phyloP scores from a whole-genome alignment of 2,329 filamentous ascomycete genomes.

The Alternaria ventricosa region DNA sequence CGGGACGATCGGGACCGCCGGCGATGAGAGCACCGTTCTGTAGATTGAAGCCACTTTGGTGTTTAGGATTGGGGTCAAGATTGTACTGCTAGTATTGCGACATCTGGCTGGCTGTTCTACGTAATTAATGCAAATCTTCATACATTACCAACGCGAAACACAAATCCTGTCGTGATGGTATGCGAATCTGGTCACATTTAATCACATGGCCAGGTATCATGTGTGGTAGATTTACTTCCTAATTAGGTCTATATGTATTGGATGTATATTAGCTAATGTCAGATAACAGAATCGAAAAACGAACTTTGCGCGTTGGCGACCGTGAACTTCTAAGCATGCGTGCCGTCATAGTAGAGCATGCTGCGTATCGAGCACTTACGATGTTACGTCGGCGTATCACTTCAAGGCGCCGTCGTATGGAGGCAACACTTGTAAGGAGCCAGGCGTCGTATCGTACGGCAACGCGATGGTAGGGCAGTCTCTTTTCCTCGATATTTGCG shows the following conservation, averaged over 20 bases:
- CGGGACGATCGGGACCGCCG: conserved; percentile 48
- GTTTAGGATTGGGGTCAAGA: neutral
- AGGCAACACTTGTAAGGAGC: neutral
- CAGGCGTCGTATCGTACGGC: neutral
- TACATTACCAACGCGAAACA: neutral
- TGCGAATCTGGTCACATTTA: neutral
- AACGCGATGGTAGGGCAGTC: neutral
- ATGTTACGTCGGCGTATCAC: neutral
- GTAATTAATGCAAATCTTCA: neutral
- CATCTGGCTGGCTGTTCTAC: neutral
- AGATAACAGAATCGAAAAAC: neutral
- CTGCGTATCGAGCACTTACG: neutral
- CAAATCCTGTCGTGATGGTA: too few species aligned
- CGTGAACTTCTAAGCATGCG: neutral
- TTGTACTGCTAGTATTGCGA: neutral
- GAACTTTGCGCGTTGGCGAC: neutral
- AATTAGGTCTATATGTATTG: too few species aligned
- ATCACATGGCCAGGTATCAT: neutral
- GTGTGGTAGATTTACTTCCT: neutral
- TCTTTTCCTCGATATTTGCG: neutral
- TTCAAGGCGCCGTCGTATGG: neutral
- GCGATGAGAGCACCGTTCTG: conserved; percentile 14
- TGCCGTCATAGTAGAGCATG: neutral
- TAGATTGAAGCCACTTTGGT: neutral
- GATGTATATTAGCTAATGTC: neutral